A percentile compares a stretch with the other conserved stretches of the same genome.
Evolutionary conservation across 2,329 filamentous ascomycete genomes (phyloP).

Genomic region (Alternaria gansuensis): DNA sequence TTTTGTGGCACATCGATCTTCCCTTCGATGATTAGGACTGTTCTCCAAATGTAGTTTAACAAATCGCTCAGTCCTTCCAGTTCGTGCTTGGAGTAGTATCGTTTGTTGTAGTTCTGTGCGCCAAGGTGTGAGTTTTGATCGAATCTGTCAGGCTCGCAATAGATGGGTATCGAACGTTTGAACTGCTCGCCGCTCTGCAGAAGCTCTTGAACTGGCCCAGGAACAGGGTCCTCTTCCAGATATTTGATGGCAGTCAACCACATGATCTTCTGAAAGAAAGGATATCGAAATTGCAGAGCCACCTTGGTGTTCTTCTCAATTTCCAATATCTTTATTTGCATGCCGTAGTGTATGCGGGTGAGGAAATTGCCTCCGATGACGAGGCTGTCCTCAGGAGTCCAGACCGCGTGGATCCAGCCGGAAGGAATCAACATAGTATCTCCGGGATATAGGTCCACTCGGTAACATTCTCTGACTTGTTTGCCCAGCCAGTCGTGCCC

Average conservation of each 20-base stretch:
- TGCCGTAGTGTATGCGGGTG: conserved; percentile 70
- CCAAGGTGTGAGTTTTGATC: conserved; percentile 62
- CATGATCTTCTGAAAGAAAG: conserved; percentile 74
- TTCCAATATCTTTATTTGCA: conserved; percentile 71
- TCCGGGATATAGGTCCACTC: conserved; percentile 71
- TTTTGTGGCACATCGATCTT: conserved; percentile 69
- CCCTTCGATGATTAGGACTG: conserved; percentile 68
- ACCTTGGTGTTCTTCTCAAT: conserved; percentile 74
- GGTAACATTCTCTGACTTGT: conserved; percentile 71
- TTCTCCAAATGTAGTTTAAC: conserved; percentile 68
- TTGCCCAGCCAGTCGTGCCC: conserved; percentile 72
- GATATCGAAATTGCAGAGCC: conserved; percentile 71
- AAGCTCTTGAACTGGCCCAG: conserved; percentile 62
- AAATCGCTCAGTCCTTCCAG: conserved; percentile 68
- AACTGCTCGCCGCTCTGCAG: conserved; percentile 67
- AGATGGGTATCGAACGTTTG: conserved; percentile 64
- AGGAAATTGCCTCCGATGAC: conserved; percentile 77
- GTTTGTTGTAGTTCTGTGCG: conserved; percentile 64
- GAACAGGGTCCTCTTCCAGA: conserved; percentile 70
- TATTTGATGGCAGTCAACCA: conserved; percentile 73
- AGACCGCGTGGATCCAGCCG: conserved; percentile 76
- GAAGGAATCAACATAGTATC: conserved; percentile 77
- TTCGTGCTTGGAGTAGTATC: conserved; percentile 71
- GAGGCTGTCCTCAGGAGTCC: conserved; percentile 73
- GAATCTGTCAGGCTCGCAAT: conserved; percentile 66